phyloP scores from a whole-genome alignment of 192 early-diverging fungal genomes.

The Podila epigama region DNA sequence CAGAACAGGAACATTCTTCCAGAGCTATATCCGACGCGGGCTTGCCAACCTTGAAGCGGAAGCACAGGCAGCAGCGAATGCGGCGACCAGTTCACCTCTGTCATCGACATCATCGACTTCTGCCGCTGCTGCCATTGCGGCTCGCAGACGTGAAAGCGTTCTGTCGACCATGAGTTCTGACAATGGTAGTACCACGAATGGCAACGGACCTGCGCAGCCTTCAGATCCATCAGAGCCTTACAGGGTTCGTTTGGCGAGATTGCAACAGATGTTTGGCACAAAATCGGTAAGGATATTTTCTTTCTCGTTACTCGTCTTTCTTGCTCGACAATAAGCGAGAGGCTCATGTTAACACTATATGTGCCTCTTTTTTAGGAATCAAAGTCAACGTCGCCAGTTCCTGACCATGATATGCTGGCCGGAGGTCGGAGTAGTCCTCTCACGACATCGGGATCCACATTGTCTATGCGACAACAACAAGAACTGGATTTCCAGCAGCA shows the following conservation, averaged over 20 bases:
- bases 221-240: conserved; percentile 48
- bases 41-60: conserved; percentile 65
- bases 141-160: conserved; percentile 30
- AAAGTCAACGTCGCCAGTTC: conserved; percentile 32
- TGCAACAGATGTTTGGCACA: conserved; percentile 68
- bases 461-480: conserved; percentile 25
- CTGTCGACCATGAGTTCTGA: conserved; percentile 18
- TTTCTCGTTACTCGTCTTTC: background rate
- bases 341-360: background rate
- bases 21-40: conserved; percentile 78
- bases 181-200: background rate
- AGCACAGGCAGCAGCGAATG: conserved; percentile 23
- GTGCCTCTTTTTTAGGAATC: conserved; percentile 14
- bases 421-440: conserved; percentile 34
- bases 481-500: conserved; percentile 45
- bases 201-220: background rate
- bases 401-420: conserved; percentile 23
- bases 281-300: conserved; percentile 23
- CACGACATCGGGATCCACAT: too few species aligned
- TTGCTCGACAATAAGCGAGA: background rate
- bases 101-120: background rate
- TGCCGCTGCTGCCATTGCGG: background rate
- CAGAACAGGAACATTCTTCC: conserved; percentile 73
- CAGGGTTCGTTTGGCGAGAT: conserved; percentile 60
- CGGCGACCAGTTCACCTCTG: conserved; percentile 3